phyloP scores from a whole-genome alignment of 2,329 filamentous ascomycete genomes.

The Nothopassalora personata region DNA sequence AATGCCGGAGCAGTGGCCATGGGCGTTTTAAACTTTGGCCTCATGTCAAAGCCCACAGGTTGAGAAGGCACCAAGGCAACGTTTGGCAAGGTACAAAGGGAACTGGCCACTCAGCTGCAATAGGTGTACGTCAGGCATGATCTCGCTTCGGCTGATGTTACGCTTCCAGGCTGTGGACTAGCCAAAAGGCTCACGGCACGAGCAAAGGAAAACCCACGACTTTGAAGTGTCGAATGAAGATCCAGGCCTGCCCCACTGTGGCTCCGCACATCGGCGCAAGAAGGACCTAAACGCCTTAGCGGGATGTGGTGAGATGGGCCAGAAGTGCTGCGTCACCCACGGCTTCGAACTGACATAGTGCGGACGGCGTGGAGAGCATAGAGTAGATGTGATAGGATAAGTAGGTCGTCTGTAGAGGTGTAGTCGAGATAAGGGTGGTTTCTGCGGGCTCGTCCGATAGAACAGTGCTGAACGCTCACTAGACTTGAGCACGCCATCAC shows the following conservation, averaged over 20 bases:
- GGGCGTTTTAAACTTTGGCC: background rate
- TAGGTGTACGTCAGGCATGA: background rate
- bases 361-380: background rate
- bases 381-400: background rate
- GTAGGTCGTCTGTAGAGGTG: background rate
- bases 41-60: constrained; percentile 3
- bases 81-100: too few relatives aligned
- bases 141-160: constrained; percentile 4
- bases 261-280: constrained; percentile 2
- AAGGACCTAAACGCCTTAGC: background rate
- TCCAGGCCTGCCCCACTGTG: background rate
- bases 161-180: background rate
- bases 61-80: constrained; percentile 2
- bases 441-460: background rate
- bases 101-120: background rate
- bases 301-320: background rate
- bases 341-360: background rate
- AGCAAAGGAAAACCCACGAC: background rate
- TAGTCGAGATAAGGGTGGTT: constrained; percentile 7
- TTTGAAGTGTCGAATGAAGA: background rate
- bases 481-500: constrained; percentile 10
- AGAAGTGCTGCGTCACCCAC: background rate
- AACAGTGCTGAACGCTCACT: constrained; percentile 1
- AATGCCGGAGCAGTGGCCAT: constrained; percentile 1
- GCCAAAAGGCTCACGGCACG: constrained; percentile 1